Percentiles rank a stretch among this genome's conserved stretches.
phyloP scores from a whole-genome alignment of 768 basidiomycete species.

The Collybiopsis luxurians region DNA sequence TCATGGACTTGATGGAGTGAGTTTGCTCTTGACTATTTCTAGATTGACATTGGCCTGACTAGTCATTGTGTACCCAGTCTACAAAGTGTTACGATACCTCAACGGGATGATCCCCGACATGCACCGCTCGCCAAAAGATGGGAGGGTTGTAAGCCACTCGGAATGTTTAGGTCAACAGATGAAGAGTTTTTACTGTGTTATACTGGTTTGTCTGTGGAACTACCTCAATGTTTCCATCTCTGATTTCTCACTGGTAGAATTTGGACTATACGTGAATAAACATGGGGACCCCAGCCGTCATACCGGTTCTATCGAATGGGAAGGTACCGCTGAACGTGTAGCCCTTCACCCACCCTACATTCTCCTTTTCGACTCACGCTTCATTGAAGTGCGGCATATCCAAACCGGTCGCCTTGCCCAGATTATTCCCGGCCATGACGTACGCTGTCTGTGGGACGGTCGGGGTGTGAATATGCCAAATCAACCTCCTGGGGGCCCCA shows the following conservation, averaged over 20 bases:
- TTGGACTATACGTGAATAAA: constrained; percentile 89
- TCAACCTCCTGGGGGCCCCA: background rate
- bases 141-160: constrained; percentile 82
- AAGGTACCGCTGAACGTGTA: constrained; percentile 85
- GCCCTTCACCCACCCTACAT: constrained; percentile 90
- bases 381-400: constrained; percentile 81
- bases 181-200: constrained; percentile 95
- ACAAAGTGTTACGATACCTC: constrained; percentile 87
- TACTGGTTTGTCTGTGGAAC: constrained; percentile 59
- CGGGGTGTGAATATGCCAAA: constrained; percentile 36
- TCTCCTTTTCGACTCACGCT: constrained; percentile 82
- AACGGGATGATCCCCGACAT: constrained; percentile 64
- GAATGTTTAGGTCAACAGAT: constrained; percentile 91
- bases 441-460: constrained; percentile 73
- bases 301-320: constrained; percentile 85
- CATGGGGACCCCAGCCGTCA: constrained; percentile 80
- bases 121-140: constrained; percentile 80
- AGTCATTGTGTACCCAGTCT: constrained; percentile 45
- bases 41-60: background rate
- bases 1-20: constrained; percentile 93
- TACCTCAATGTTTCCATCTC: background rate
- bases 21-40: constrained; percentile 20
- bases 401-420: constrained; percentile 59
- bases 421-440: constrained; percentile 59
- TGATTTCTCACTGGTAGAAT: constrained; percentile 48